Conservation (phyloP, 371 early-diverging fungal genomes). For the Saksenaea oblongispora region DNA sequence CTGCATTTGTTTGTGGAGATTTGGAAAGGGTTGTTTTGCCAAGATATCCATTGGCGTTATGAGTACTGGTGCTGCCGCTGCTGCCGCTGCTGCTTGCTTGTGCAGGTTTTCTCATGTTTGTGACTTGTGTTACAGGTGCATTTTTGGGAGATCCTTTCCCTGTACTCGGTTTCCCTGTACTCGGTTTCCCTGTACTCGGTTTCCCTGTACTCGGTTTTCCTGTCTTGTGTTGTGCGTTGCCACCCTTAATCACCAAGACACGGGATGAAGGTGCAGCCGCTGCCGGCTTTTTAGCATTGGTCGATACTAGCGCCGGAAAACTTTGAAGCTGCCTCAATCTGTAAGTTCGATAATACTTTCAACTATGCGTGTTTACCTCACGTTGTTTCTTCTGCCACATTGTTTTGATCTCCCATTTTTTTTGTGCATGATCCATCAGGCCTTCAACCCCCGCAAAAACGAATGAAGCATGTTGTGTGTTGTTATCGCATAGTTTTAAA, state of each 20-base stretch:
- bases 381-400: constrained; percentile 73
- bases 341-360: constrained; percentile 12
- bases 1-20: constrained; percentile 7
- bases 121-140: background rate
- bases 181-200: constrained; percentile 47
- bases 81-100: constrained; percentile 14
- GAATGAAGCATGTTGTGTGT: constrained; percentile 48
- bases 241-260: constrained; percentile 50
- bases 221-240: too few relatives aligned
- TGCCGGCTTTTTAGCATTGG: constrained; percentile 17
- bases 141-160: constrained; percentile 1
- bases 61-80: background rate
- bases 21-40: constrained; percentile 17
- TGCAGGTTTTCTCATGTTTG: constrained; percentile 15
- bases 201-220: too few relatives aligned
- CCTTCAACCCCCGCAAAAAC: constrained; percentile 56
- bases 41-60: background rate
- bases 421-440: constrained; percentile 53
- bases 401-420: constrained; percentile 62
- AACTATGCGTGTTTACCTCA: constrained; percentile 43
- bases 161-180: constrained; percentile 37
- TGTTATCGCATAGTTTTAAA: constrained; percentile 42
- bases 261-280: constrained; percentile 42
- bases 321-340: constrained; percentile 20
- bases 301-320: constrained; percentile 23